A percentile compares a stretch with the other conserved stretches of the same genome.
phyloP scores from a whole-genome alignment of 805 yeast species.

The Metschnikowia peoriensis region DNA sequence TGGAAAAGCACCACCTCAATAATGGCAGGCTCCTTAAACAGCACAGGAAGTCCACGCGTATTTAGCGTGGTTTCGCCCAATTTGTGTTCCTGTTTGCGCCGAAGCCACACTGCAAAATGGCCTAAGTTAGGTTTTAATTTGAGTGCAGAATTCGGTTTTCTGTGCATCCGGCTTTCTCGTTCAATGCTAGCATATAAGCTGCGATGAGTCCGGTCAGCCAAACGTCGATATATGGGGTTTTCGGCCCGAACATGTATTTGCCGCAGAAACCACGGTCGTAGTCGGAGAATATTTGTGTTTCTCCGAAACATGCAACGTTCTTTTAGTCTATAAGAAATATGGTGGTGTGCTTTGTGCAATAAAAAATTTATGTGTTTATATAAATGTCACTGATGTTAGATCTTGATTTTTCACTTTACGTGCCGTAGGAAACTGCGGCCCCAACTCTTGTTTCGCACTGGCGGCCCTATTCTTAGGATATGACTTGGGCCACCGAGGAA shows the following conservation, averaged over 20 bases:
- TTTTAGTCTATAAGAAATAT: no score
- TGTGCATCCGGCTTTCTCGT: constrained; percentile 12
- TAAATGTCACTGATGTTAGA: not conserved
- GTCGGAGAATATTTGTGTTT: constrained; percentile 6
- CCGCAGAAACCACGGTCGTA: constrained; percentile 9
- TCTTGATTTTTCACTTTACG: not conserved
- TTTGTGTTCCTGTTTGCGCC: constrained; percentile 7
- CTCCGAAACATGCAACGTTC: constrained; percentile 2
- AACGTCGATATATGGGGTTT: constrained; percentile 13
- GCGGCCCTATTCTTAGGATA: not conserved
- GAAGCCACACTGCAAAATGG: constrained; percentile 20
- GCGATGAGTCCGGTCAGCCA: constrained; percentile 21
- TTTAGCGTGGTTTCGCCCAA: constrained; percentile 4
- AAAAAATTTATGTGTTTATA: no score
- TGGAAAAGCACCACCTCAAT: constrained; percentile 17
- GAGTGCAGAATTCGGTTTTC: not conserved
- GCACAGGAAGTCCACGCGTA: constrained; percentile 6
- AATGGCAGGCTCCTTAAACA: constrained; percentile 5
- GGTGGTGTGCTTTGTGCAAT: no score
- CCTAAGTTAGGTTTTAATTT: constrained; percentile 14
- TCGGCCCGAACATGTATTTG: not conserved
- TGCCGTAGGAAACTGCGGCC: not conserved
- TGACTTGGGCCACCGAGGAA: not conserved
- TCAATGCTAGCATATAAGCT: constrained; percentile 15
- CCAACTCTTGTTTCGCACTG: not conserved